These are phyloP conservation scores for Keqinozyma sinolaborantium DNA, from an alignment of 1,139 yeast genomes.

Conservation along the genomic window DNA sequence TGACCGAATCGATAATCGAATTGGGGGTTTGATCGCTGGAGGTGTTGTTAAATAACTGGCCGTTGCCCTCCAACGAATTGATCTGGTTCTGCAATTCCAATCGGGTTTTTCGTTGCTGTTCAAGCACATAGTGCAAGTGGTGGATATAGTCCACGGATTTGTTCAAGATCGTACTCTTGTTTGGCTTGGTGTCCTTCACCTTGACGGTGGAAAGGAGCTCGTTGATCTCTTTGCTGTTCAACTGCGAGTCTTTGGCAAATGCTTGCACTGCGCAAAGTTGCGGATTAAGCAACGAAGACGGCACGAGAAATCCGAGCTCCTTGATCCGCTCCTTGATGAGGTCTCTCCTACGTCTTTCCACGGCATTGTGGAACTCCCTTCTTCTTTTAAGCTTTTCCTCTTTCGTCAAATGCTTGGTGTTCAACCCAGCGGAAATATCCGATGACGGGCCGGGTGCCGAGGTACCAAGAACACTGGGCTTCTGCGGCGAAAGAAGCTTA, in stretches of 20 bases:
- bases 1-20: slow-evolving; percentile 1
- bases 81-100: slow-evolving; percentile 16
- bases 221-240: slow-evolving; percentile 30
- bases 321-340: slow-evolving; percentile 72
- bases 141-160: slow-evolving; percentile 67
- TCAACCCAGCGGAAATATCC: slow-evolving; percentile 9
- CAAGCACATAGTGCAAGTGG: slow-evolving; percentile 46
- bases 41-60: background rate
- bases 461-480: slow-evolving; percentile 16
- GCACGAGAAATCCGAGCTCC: slow-evolving; percentile 67
- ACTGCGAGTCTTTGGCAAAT: slow-evolving; percentile 34
- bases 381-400: slow-evolving; percentile 69
- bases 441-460: slow-evolving; percentile 20
- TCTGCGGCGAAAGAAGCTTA: slow-evolving; percentile 25
- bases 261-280: slow-evolving; percentile 45
- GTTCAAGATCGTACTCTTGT: slow-evolving; percentile 64
- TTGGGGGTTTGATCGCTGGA: background rate
- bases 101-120: slow-evolving; percentile 29
- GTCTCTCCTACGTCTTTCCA: slow-evolving; percentile 75
- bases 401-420: slow-evolving; percentile 51
- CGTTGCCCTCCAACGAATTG: slow-evolving; percentile 8
- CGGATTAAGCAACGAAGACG: slow-evolving; percentile 62
- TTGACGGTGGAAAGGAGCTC: slow-evolving; percentile 38
- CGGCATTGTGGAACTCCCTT: slow-evolving; percentile 78
- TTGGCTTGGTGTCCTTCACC: slow-evolving; percentile 67